Evolutionary conservation across 192 early-diverging fungal species (phyloP).

Genomic region (Gamsiella multidivaricata): DNA sequence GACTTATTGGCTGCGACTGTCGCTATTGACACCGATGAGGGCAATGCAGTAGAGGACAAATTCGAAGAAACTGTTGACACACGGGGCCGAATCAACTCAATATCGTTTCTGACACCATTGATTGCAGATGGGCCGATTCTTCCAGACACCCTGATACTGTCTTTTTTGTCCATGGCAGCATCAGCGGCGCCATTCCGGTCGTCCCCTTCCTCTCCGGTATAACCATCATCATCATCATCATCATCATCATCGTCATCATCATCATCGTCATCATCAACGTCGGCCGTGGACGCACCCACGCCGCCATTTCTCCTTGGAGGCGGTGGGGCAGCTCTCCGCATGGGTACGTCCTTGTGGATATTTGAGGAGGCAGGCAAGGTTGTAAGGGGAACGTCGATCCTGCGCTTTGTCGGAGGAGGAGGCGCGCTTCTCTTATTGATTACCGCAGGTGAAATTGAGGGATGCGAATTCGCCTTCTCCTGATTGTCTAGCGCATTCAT

Average conservation of each 20-base stretch:
- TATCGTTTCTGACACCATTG: neutral
- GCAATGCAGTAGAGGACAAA: conserved; percentile 1
- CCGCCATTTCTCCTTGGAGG: conserved; percentile 14
- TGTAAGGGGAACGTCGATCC: conserved; percentile 2
- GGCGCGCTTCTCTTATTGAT: conserved; percentile 15
- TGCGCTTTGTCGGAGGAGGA: conserved; percentile 30
- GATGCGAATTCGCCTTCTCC: neutral
- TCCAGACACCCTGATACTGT: too few species aligned
- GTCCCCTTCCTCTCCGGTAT: neutral
- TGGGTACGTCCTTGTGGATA: conserved; percentile 21
- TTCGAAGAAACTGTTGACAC: neutral
- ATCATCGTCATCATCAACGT: conserved; percentile 19
- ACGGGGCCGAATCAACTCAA: conserved; percentile 4
- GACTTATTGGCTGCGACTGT: conserved; percentile 25
- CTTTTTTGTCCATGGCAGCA: neutral
- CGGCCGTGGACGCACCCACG: neutral
- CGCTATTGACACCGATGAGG: neutral
- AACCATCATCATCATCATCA: neutral
- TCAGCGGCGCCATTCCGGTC: neutral
- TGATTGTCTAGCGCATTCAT: neutral
- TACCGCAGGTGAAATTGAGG: neutral
- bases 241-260: conserved; percentile 28
- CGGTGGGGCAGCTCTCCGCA: conserved; percentile 34
- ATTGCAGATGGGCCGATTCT: neutral
- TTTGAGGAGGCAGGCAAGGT: conserved; percentile 20